Evolutionary conservation across 164 flowering plant genomes (phyloP), one percentile per base, ranked within the genome.

Genomic region (Nelumbo lutea): DNA sequence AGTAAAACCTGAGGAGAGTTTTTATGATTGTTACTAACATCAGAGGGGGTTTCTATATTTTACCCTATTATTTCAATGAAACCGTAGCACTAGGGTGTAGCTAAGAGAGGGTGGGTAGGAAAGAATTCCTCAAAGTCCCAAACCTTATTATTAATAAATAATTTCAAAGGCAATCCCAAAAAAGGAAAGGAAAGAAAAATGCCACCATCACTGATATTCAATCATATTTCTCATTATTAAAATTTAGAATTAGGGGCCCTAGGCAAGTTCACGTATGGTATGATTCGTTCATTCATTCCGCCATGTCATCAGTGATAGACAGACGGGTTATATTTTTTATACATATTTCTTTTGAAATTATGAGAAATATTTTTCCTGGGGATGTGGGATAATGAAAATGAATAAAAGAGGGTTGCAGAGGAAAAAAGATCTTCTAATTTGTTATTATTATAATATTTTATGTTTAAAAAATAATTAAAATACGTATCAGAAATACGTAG

Each of bases 401-500:
- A 52, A 52, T 6, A 58, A 27, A 10, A 2, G 55, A 51, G 9
- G 9, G 5, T 51, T 51, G 55, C 55, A 51, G 55, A 51, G 13
- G 6, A 6, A 11, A 11, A 11, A 38, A 27, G 42, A 58, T 27
- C 61, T 58, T 58, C 42, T 39, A 27, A 27, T 58, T 6, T 58
- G 61, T 58, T 58, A 6, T 11, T 58, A 39, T 58, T 27, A 51
- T 51, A 10, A 10, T 51, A 51, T 43, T 43, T 1, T 9, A 40
- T 38, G 3, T 39, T 10, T 8, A 42, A 42, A 6, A 61, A 61
- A 1, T 5, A 42, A 1, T 42, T n/a, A 5, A 5, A 42, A 10
- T 53, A 62, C 67, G 67, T 70, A 63, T n/a, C n/a, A n/a, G n/a
- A 5, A 42, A 10, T 53, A 62, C 67, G 67, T 70, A 63, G 9